Conservation (phyloP, 2,329 filamentous ascomycete species). For the Phaeoacremonium minimum region DNA sequence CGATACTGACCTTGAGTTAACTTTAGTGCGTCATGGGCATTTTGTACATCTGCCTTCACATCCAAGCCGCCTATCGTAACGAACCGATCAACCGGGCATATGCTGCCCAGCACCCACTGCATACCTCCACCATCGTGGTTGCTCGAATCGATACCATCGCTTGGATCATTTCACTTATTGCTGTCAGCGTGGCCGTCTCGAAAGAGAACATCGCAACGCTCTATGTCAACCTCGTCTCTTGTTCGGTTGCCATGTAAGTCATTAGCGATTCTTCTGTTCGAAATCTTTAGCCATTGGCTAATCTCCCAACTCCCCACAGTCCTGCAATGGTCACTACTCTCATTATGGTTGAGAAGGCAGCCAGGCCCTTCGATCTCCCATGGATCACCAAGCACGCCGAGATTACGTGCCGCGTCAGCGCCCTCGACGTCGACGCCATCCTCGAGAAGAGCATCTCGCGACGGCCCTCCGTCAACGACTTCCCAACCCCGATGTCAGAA, state of each 20-base stretch:
- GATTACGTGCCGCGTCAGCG: slow-evolving; percentile 9
- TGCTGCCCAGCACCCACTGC: slow-evolving; percentile 20
- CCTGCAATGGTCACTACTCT: slow-evolving; percentile 11
- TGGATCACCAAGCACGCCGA: slow-evolving; percentile 9
- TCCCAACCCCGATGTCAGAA: neutral
- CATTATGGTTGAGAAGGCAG: slow-evolving; percentile 13
- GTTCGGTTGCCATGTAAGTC: too few relatives aligned
- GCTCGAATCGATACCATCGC: slow-evolving; percentile 18
- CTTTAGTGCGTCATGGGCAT: slow-evolving; percentile 22
- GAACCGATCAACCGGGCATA: slow-evolving; percentile 14
- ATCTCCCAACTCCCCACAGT: slow-evolving; percentile 2
- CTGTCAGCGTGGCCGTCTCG: slow-evolving; percentile 17
- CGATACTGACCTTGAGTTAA: neutral
- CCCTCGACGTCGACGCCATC: slow-evolving; percentile 6
- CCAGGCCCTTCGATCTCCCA: slow-evolving; percentile 16
- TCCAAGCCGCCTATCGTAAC: slow-evolving; percentile 18
- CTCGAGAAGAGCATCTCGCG: slow-evolving; percentile 10
- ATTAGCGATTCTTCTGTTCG: too few relatives aligned
- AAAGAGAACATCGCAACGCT: slow-evolving; percentile 8
- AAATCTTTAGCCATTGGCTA: slow-evolving; percentile 1
- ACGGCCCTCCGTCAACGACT: slow-evolving; percentile 4
- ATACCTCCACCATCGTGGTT: slow-evolving; percentile 22
- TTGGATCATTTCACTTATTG: slow-evolving; percentile 20
- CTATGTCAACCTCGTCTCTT: slow-evolving; percentile 18
- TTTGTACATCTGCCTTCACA: slow-evolving; percentile 23